Conservation (phyloP, 129 eudicot species). For the Tagetes erecta region DNA sequence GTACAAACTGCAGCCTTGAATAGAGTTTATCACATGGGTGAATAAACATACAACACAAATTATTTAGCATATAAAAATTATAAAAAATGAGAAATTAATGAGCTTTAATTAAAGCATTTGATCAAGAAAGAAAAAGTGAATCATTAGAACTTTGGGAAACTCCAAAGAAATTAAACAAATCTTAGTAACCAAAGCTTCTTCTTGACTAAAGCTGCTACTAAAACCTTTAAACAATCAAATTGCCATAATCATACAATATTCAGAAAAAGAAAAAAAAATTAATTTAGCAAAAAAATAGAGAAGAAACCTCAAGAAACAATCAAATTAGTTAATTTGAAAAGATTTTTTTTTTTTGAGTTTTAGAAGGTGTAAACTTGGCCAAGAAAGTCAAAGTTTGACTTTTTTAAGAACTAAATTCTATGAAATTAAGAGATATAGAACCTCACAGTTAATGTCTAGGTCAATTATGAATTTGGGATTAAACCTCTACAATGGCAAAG, state of each 20-base stretch:
- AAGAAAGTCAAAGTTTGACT: conserved; percentile 7
- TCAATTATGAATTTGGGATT: background rate
- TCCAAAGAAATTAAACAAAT: conserved; percentile 17
- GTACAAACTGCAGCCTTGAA: conserved; percentile 40
- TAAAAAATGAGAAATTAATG: conserved; percentile 1
- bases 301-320: conserved; percentile 2
- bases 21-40: conserved; percentile 39
- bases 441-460: too few species aligned
- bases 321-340: conserved; percentile 12
- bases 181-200: conserved; percentile 32
- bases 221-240: conserved; percentile 24
- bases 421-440: background rate
- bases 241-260: conserved; percentile 8
- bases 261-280: background rate
- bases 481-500: background rate
- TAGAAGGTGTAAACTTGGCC: conserved; percentile 7
- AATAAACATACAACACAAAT: conserved; percentile 21
- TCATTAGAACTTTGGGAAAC: conserved; percentile 40
- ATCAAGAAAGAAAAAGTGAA: conserved; percentile 31
- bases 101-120: conserved; percentile 33
- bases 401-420: conserved; percentile 1
- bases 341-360: background rate
- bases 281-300: background rate
- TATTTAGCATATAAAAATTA: conserved; percentile 2
- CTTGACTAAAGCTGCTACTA: conserved; percentile 37